phyloP scores from a whole-genome alignment of 257 asterid genomes.

The Ballota nigra region DNA sequence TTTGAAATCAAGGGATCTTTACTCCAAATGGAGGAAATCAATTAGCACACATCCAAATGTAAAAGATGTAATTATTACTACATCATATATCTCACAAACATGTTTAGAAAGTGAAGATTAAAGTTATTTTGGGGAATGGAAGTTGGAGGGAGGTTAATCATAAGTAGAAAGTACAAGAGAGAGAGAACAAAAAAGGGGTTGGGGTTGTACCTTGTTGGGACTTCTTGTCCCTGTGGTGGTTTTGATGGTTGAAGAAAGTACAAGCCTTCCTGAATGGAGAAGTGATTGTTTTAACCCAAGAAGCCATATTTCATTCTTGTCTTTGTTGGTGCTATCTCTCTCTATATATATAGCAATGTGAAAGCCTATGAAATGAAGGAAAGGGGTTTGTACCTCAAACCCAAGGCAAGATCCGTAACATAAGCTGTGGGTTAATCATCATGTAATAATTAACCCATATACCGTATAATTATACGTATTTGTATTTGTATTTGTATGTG shows the following conservation, averaged over 20 bases:
- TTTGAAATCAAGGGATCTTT: neutral
- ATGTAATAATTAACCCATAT: constrained; percentile 20
- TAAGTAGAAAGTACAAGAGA: neutral
- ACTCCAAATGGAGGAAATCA: neutral
- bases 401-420: constrained; percentile 48
- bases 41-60: neutral
- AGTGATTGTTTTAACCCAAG: constrained; percentile 47
- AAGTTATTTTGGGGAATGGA: neutral
- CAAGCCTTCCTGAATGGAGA: constrained; percentile 46
- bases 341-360: neutral
- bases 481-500: neutral
- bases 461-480: neutral
- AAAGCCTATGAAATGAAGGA: neutral
- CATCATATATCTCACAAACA: neutral
- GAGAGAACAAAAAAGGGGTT: neutral
- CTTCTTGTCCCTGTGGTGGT: constrained; percentile 41
- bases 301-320: constrained; percentile 32
- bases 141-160: too few species aligned
- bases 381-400: constrained; percentile 9
- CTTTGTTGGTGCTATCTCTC: constrained; percentile 16
- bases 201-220: constrained; percentile 38
- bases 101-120: neutral
- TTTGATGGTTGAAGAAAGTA: constrained; percentile 38
- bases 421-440: constrained; percentile 34
- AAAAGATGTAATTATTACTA: neutral